Percentiles rank a stretch among this genome's conserved stretches.
Evolutionary conservation across 495 filamentous ascomycete genomes (phyloP).

Genomic region (Beverwykella pulmonaria): DNA sequence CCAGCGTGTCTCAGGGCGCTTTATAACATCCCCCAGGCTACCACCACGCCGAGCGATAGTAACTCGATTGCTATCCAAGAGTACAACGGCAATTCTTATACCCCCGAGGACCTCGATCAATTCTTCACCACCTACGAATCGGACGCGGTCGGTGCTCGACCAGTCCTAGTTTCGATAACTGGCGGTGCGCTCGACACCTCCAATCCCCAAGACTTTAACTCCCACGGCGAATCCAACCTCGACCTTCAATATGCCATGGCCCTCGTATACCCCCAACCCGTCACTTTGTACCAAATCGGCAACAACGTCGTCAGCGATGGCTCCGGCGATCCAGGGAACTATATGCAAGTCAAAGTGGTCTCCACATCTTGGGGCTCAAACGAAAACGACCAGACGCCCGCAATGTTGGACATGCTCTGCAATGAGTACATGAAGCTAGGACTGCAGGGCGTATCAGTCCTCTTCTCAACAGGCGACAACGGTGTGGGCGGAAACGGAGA

Average conservation of each 20-base stretch:
- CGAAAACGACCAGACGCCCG: constrained; percentile 43
- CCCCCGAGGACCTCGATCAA: constrained; percentile 55
- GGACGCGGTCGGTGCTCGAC: constrained; percentile 49
- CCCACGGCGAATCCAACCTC: constrained; percentile 43
- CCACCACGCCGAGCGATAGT: constrained; percentile 38
- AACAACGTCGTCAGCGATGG: constrained; percentile 49
- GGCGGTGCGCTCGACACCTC: constrained; percentile 40
- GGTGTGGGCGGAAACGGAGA: constrained; percentile 40
- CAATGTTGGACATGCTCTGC: constrained; percentile 44
- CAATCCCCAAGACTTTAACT: constrained; percentile 37
- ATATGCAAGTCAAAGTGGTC: constrained; percentile 42
- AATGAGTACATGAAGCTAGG: constrained; percentile 44
- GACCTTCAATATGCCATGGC: constrained; percentile 41
- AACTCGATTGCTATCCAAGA: constrained; percentile 62
- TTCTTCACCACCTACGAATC: constrained; percentile 60
- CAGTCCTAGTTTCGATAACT: constrained; percentile 50
- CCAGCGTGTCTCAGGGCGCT: constrained; percentile 58
- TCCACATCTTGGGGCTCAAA: constrained; percentile 46
- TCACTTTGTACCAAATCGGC: constrained; percentile 62
- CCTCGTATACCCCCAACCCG: constrained; percentile 51
- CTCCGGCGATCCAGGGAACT: constrained; percentile 34
- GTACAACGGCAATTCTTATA: constrained; percentile 55
- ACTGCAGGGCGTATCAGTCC: constrained; percentile 41
- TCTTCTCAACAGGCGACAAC: constrained; percentile 45
- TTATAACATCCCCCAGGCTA: constrained; percentile 53